Conservation (phyloP, 2,329 filamentous ascomycete genomes). For the Pyricularia grisea region DNA sequence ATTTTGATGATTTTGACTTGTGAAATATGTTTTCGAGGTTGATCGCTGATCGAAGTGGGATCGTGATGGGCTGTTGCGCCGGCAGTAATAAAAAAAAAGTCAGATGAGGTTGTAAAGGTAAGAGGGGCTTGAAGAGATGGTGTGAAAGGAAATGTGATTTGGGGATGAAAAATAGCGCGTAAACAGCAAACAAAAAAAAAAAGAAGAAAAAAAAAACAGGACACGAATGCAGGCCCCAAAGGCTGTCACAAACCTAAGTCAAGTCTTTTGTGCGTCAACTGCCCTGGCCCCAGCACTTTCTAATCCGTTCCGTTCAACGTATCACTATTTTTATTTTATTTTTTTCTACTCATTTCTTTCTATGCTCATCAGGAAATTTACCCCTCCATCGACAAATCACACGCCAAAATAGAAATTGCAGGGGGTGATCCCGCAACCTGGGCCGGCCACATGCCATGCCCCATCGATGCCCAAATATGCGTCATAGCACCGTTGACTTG, state of each 20-base stretch:
- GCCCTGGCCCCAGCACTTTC: neutral
- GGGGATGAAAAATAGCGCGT: neutral
- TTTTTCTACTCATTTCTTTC: neutral
- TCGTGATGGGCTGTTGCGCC: neutral
- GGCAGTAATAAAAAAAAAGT: neutral
- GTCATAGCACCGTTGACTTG: neutral
- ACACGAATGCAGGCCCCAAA: neutral
- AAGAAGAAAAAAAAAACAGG: neutral
- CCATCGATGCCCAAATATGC: neutral
- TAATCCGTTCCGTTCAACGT: neutral
- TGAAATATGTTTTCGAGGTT: neutral
- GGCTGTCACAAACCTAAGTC: neutral
- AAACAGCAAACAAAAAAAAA: neutral
- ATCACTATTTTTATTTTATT: too few species aligned
- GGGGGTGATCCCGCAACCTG: neutral
- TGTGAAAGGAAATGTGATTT: neutral
- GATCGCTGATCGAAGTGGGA: neutral
- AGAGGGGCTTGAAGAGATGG: neutral
- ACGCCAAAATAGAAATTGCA: neutral
- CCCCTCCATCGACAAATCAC: neutral
- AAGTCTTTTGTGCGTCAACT: neutral
- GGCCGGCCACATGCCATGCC: neutral
- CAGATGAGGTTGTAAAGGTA: neutral
- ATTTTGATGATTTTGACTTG: conserved; percentile 14
- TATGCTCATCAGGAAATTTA: neutral